Percentiles rank a stretch among this genome's conserved stretches.
Evolutionary conservation across 805 yeast species (phyloP).

Genomic region (Zygoascus tannicola): DNA sequence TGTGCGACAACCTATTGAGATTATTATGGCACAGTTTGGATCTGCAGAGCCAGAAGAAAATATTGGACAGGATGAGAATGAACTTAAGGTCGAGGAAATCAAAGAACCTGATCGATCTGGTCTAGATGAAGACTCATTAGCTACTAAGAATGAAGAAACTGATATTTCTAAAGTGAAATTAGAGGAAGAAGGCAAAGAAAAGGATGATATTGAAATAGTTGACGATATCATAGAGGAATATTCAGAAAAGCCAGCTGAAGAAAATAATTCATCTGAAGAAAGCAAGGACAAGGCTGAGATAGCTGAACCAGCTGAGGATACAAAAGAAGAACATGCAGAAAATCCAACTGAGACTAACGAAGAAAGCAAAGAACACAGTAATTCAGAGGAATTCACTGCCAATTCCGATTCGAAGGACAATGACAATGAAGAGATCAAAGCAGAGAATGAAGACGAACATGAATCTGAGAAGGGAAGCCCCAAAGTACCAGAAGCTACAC

Average conservation of each 20-base stretch:
- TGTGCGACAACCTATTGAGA: conserved; percentile 13
- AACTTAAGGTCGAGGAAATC: conserved; percentile 6
- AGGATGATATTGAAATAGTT: conserved; percentile 20
- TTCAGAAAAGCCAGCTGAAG: conserved; percentile 17
- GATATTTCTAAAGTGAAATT: conserved; percentile 22
- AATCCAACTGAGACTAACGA: conserved; percentile 14
- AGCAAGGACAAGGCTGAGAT: conserved; percentile 23
- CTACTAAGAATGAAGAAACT: conserved; percentile 17
- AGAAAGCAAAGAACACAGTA: conserved; percentile 36
- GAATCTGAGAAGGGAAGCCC: conserved; percentile 16
- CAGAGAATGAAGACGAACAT: conserved; percentile 33
- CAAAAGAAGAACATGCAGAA: conserved; percentile 17
- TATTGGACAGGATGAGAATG: conserved; percentile 10
- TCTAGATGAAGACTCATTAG: conserved; percentile 15
- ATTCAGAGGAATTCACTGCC: conserved; percentile 27
- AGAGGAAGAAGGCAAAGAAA: conserved; percentile 31
- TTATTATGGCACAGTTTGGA: conserved; percentile 2
- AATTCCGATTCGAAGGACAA: conserved; percentile 32
- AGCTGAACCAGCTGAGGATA: conserved; percentile 28
- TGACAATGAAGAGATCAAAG: conserved; percentile 23
- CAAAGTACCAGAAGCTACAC: conserved; percentile 7
- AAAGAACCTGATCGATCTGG: conserved; percentile 3
- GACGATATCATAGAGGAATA: not conserved
- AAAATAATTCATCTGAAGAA: conserved; percentile 30
- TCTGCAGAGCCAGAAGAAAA: conserved; percentile 8